phyloP scores from a whole-genome alignment of 805 yeast genomes.

The Wickerhamomyces alni region DNA sequence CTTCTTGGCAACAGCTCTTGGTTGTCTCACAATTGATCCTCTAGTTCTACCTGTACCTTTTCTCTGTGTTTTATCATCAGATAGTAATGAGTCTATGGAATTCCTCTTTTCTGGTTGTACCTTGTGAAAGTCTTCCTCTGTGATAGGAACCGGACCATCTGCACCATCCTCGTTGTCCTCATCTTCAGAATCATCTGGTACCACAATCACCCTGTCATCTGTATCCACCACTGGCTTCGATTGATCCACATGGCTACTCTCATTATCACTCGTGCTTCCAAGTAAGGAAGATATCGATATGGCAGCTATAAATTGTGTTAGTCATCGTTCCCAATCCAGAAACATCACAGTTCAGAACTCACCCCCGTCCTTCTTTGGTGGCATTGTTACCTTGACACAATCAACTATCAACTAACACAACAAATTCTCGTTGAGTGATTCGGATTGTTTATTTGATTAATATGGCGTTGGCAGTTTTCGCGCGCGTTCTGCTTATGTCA shows the following conservation, averaged over 20 bases:
- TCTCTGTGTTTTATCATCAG: background rate
- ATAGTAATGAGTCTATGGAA: background rate
- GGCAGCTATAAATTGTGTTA: background rate
- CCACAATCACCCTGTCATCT: background rate
- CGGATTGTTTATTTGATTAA: too few species aligned
- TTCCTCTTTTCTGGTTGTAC: background rate
- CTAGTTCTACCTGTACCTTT: background rate
- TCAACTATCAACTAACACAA: too few species aligned
- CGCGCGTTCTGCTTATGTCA: too few species aligned
- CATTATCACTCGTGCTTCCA: background rate
- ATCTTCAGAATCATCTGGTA: background rate
- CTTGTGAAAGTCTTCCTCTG: background rate
- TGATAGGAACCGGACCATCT: background rate
- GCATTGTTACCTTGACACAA: background rate
- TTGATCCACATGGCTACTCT: background rate
- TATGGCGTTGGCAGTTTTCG: too few species aligned
- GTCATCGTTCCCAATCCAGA: too few species aligned
- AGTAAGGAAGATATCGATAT: background rate
- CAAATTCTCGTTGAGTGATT: too few species aligned
- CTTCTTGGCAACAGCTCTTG: constrained; percentile 5
- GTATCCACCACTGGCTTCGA: background rate
- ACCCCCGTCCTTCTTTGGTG: background rate
- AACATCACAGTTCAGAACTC: background rate
- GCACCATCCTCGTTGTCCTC: background rate
- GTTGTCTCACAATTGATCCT: constrained; percentile 1